Base-by-base conservation (phyloP, 2,329 filamentous ascomycete genomes). In the Nectriaceae sp. region DNA sequence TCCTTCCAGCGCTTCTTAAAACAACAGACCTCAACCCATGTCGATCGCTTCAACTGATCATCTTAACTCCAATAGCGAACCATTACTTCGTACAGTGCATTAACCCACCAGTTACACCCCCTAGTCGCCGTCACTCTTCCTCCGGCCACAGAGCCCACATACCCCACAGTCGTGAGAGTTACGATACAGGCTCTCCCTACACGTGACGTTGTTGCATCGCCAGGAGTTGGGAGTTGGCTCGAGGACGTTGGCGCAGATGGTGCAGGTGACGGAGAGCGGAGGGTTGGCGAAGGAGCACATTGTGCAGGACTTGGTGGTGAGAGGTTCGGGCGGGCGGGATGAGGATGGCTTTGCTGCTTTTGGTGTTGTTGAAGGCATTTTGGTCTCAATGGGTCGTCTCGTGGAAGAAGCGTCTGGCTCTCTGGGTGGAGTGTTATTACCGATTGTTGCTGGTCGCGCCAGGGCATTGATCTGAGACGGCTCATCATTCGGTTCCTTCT, bases 241-340 rank as follows among this genome's bases (percentile, higher is more conserved):
- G 2, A 93, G 70, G 2, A 92, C 88, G 55, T 93, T 83, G 20
- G 84, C 79, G 65, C 90, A 94, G 44, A 85, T 77, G 6, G 68
- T 69, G 65, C 90, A 94, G 4, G 81, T 87, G 2, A 83, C 67
- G 6, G 80, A 72, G 8, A 63, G 60, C 1, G 62, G 40, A 5
- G 76, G 70, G 62, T 90, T 92, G 42, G 72, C 70, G 42, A 87
- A 80, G 0, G 88, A 90, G 67, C 90, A 95, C 46, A 88, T 73
- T 1, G 77, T 71, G 61, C 88, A 88, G 11, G 39, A 42, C 40
- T 40, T 29, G 24, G 24, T 29, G 13, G 6, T 13, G 13, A 29
- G 6, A 6, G 24, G 24, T 13, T 13, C 24, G 13, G 6, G 6
- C 24, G 24, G 24, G 24, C 24, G 24, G 13, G 24, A 29, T 29